phyloP scores from a whole-genome alignment of 495 filamentous ascomycete genomes.

The Chaetomium cochliodes region DNA sequence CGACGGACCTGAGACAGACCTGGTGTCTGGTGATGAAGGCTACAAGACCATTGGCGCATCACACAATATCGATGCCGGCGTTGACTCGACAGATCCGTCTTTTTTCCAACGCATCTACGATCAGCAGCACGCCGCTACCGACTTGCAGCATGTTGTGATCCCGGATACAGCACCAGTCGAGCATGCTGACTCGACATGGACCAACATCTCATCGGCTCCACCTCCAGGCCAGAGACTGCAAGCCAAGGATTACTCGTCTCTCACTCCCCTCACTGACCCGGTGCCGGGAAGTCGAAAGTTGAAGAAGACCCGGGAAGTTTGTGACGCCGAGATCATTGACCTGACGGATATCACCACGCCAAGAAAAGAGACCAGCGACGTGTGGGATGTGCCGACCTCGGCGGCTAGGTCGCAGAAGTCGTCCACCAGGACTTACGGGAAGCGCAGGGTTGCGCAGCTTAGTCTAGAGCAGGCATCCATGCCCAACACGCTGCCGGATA shows the following conservation, averaged over 20 bases:
- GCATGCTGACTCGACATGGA: neutral
- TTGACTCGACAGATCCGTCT: slow-evolving; percentile 32
- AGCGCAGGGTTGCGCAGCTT: slow-evolving; percentile 23
- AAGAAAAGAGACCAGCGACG: slow-evolving; percentile 16
- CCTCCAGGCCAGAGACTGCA: slow-evolving; percentile 11
- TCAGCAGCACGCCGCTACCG: slow-evolving; percentile 24
- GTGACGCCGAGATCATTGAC: slow-evolving; percentile 19
- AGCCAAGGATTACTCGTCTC: slow-evolving; percentile 16
- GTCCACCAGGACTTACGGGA: slow-evolving; percentile 24
- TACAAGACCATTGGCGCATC: slow-evolving; percentile 12
- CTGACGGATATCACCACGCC: slow-evolving; percentile 29
- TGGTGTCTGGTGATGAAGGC: neutral
- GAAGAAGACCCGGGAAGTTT: neutral
- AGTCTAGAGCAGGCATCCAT: slow-evolving; percentile 12
- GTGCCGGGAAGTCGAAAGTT: slow-evolving; percentile 11
- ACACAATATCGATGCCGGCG: slow-evolving; percentile 16
- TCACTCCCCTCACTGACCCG: slow-evolving; percentile 28
- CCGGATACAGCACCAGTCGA: slow-evolving; percentile 10
- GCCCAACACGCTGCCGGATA: slow-evolving; percentile 8
- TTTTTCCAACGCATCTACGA: slow-evolving; percentile 35
- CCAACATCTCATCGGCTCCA: slow-evolving; percentile 16
- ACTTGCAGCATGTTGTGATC: neutral
- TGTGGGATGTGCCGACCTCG: slow-evolving; percentile 25
- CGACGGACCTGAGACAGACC: slow-evolving; percentile 6
- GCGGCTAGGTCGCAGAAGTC: slow-evolving; percentile 5